Evolutionary conservation across 371 early-diverging fungal genomes (phyloP), one percentile per base, ranked within the genome.

Genomic region (Mucor plumbeus): DNA sequence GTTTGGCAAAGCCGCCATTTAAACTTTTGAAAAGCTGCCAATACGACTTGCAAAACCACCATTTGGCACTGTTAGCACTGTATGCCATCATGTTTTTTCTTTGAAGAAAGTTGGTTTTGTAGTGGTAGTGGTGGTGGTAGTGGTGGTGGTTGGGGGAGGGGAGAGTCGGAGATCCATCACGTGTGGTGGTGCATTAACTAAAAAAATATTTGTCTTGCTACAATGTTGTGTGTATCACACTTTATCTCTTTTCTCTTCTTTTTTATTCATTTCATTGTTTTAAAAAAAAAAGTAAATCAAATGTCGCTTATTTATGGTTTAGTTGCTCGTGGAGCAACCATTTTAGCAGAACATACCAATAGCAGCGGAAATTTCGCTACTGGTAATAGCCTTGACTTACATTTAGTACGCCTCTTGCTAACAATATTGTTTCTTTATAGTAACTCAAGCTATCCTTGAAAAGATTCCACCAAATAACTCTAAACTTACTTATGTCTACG

Each of bases 401-500:
- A 26, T 26, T 26, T 3, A 26, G 26, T 26, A 26, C 26, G 26
- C 26, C 26, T 26, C 26, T 26, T 26, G 26, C 31, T 4, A 55
- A 7, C 10, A 50, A 10, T 36, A 8, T 31, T 40, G 3, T 33
- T 41, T 59, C 43, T 26, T 54, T 65, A 61, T 76, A 83, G 92
- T 95, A 47, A 92, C 93, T 19, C 92, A 94, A 73, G 92, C 91
- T 50, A 95, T 97, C 67, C 87, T 96, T 38, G 93, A 91, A 70
- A 94, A 94, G 79, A 94, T 97, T 53, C 94, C 95, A n/a, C 90
- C 91, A 36, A 92, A 88, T 71, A 91, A 95, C 80, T 92, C 93
- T 40, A 94, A 94, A 70, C 81, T 96, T 59, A 94, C 95, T 15
- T 96, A 94, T 73, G 94, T 92, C 47, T 95, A 95, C 70, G 95